Evolutionary conservation across 345 rosid species (phyloP), one percentile per base, ranked within the genome.

Genomic region (Brassica juncea): DNA sequence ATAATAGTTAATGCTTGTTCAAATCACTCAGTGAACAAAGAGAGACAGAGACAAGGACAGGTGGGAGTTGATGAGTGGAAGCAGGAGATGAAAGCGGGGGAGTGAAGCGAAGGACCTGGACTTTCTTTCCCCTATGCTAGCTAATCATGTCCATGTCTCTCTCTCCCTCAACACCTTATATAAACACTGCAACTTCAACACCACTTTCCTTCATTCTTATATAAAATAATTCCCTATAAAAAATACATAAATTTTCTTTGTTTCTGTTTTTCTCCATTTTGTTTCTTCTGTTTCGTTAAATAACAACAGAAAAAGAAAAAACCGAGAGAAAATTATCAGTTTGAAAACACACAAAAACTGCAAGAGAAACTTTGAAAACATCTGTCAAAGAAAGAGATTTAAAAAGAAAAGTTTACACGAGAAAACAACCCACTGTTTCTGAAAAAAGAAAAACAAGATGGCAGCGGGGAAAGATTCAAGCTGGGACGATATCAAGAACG

Each of bases 401-500:
- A 39, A 47, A 66, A 55, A 31, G 35, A 30, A 34, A 42, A 11
- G 11, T 27, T 27, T 27, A 14, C 2, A 12, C 16, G 12, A 14
- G 19, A 14, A 14, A 5, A 44, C 52, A 44, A 10, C n/a, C 57
- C 57, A 16, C 57, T 49, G 57, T 49, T 49, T 49, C 57, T 49
- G 19, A 49, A 5, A 4, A 14, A 49, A 0, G 12, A 2, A 4
- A 47, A 10, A 10, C 49, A 42, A 12, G n/a, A 47, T n/a, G 57
- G 57, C 57, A 5, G n/a, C 52, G 15, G 57, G 57, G 57, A 49
- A 49, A 49, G 57, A 49, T 49, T 49, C 57, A 4, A 49, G 57
- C 57, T 82, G 89, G 88, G 89, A 89, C 23, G 93, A 82, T 35
- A 86, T 89, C 80, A 86, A 69, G 84, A 87, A 85, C 66, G 91